Conservation (phyloP, 2,329 filamentous ascomycete genomes). For the Paracoccidioides brasiliensis region DNA sequence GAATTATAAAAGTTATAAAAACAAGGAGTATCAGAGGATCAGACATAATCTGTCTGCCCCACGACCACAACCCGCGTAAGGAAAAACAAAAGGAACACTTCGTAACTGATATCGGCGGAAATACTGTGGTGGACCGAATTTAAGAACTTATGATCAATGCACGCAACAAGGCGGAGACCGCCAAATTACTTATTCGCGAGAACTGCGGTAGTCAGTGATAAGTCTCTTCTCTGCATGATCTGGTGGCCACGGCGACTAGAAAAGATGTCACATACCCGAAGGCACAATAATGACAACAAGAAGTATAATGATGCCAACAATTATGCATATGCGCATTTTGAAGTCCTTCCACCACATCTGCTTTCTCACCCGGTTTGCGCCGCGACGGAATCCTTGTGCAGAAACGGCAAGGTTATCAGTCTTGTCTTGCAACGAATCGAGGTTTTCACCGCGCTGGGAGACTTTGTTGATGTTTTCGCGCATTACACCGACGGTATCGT, state of each 20-base stretch:
- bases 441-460: conserved; percentile 76
- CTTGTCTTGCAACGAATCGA: conserved; percentile 84
- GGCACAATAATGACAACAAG: conserved; percentile 91
- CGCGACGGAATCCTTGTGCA: conserved; percentile 87
- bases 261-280: conserved; percentile 48
- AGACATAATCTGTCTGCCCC: conserved; percentile 1
- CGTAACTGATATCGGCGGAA: not conserved
- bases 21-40: not conserved
- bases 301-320: conserved; percentile 79
- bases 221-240: not conserved
- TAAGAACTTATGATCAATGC: not conserved
- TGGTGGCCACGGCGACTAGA: not conserved
- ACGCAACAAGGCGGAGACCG: not conserved
- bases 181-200: conserved; percentile 7
- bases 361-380: conserved; percentile 90
- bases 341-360: conserved; percentile 99
- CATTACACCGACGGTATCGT: conserved; percentile 91
- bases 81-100: not conserved
- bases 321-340: conserved; percentile 99
- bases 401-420: conserved; percentile 84
- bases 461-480: conserved; percentile 96
- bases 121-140: not conserved
- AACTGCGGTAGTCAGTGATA: conserved; percentile 8
- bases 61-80: not conserved
- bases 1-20: not conserved